Evolutionary conservation across 495 filamentous ascomycete genomes (phyloP), one percentile per base, ranked within the genome.

Genomic region (Daldinia loculata): DNA sequence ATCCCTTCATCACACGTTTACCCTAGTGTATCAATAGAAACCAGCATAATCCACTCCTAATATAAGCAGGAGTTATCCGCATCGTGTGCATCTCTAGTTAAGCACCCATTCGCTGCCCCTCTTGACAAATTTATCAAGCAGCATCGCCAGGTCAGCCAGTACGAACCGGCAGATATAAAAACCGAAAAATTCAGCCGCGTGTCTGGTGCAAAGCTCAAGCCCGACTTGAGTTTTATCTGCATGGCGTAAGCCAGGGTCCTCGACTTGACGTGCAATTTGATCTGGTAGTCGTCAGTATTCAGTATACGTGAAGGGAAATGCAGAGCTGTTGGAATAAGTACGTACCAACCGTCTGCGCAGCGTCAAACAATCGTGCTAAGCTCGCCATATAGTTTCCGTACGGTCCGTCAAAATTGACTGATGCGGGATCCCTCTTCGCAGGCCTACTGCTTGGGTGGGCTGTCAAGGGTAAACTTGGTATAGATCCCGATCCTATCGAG

Each of bases 111-210:
- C 95, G 71, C 89, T 96, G 36, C 95, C 93, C 66, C 95, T 87
- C 84, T 98, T 98, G 77, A 99, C 89, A 75, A 95, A 98, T 79
- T 98, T 99, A 79, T 99, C 95, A 75, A 98, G 84, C 83, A 99
- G 86, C 77, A 97, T 75, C 43, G 89, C 85, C 66, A 99, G 82
- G 79, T 99, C 95, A 7, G 90, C 84, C 52, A 98, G 79, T 30
- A 93, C 93, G 77, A 98, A 99, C 15, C 96, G 92, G 79, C 95
- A 98, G 17, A 99, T 85, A 77, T 93, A 98, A 80, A 99, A 97
- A 30, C 90, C 94, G 78, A 99, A 99, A 81, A 99, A 99, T 75
- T 98, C 95, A 32, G 96, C 93, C 9, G 95, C 96, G 80, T 98
- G 95, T 19, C 94, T 88, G 30, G 93, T 92, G 78, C 93, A 93